Percentiles rank a stretch among this genome's conserved stretches.
phyloP scores from a whole-genome alignment of 352 stramenopile species.

The Phytophthora aleatoria region DNA sequence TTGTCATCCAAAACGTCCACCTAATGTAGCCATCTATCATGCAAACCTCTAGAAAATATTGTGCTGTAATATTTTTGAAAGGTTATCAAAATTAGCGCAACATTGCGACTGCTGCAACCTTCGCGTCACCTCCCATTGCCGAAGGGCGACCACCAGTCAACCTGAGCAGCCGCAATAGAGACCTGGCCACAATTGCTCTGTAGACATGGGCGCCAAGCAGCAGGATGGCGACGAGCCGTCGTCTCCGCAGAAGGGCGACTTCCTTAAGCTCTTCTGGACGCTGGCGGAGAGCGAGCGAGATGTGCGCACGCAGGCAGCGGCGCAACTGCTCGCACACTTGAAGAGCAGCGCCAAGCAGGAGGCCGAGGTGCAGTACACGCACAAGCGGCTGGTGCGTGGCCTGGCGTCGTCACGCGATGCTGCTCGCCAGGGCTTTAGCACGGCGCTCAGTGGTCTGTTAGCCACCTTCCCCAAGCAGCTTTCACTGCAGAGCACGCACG shows the following conservation, averaged over 20 bases:
- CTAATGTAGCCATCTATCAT: conserved; percentile 11
- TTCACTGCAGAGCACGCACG: conserved; percentile 55
- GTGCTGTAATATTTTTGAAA: conserved; percentile 7
- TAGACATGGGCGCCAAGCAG: conserved; percentile 45
- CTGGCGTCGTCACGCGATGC: conserved; percentile 89
- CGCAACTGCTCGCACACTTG: conserved; percentile 60
- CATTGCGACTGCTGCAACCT: conserved; percentile 23
- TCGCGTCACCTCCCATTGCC: conserved; percentile 3
- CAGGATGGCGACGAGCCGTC: conserved; percentile 16
- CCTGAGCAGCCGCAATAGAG: conserved; percentile 9
- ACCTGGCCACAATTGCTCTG: conserved; percentile 32
- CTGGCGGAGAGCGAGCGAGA: conserved; percentile 75
- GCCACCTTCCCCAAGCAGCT: conserved; percentile 49
- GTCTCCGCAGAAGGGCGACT: conserved; percentile 55
- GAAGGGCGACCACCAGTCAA: conserved; percentile 41
- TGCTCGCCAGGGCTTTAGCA: conserved; percentile 89
- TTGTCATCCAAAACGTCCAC: conserved; percentile 4
- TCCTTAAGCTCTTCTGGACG: conserved; percentile 91
- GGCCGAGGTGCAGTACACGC: conserved; percentile 84
- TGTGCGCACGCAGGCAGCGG: conserved; percentile 62
- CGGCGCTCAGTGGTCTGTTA: conserved; percentile 78
- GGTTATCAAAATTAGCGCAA: conserved; percentile 15
- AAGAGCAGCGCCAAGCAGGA: conserved; percentile 37
- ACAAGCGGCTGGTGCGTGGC: conserved; percentile 91
- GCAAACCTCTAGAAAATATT: background rate